These are phyloP conservation scores for Trichophyton benhamiae DNA, from an alignment of 2,329 filamentous ascomycete genomes.

Conservation along the genomic window DNA sequence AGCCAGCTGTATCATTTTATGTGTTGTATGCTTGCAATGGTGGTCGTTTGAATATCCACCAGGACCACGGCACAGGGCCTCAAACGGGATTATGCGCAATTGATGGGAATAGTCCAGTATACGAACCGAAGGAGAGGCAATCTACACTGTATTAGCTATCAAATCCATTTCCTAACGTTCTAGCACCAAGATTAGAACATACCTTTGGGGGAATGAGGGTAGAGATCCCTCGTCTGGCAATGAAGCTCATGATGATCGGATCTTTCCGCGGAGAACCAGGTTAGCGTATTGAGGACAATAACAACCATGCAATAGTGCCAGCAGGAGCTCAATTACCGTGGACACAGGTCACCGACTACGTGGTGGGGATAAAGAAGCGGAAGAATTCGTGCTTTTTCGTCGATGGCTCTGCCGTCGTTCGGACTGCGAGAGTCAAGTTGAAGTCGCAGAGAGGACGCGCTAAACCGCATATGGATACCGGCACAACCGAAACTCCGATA, in stretches of 20 bases:
- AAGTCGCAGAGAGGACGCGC: conserved; percentile 20
- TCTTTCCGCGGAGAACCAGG: neutral
- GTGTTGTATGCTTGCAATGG: neutral
- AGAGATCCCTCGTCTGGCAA: conserved; percentile 81
- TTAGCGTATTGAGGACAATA: neutral
- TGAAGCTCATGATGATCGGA: conserved; percentile 70
- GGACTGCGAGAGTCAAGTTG: conserved; percentile 9
- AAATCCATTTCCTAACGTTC: conserved; percentile 12
- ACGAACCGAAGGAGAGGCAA: conserved; percentile 75
- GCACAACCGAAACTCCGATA: neutral
- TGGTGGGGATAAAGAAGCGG: neutral
- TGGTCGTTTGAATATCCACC: neutral
- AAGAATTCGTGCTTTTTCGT: neutral
- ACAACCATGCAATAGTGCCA: neutral
- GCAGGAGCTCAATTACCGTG: neutral
- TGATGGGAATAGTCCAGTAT: neutral
- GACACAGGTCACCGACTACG: neutral
- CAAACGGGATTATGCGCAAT: neutral
- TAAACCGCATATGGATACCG: conserved; percentile 25
- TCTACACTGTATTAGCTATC: conserved; percentile 42
- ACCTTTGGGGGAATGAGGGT: conserved; percentile 99
- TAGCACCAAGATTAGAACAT: conserved; percentile 23
- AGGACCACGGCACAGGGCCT: neutral
- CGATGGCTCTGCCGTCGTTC: neutral
- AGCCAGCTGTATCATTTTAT: neutral